Percentiles rank a stretch among this genome's conserved stretches.
Evolutionary conservation across 352 stramenopile species (phyloP).

Genomic region (Pythium dissotocum): DNA sequence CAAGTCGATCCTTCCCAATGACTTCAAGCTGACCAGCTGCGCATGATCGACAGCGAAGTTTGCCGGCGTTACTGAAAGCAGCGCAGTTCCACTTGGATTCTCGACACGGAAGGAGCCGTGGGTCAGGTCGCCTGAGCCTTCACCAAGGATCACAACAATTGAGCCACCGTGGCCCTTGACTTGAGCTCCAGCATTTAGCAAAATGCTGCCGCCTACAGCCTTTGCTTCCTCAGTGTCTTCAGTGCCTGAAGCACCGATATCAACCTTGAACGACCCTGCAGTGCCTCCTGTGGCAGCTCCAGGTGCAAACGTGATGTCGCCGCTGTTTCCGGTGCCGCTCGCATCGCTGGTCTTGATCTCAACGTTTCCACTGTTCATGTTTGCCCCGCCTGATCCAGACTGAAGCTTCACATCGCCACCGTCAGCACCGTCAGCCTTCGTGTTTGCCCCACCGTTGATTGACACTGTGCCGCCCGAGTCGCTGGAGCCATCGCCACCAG

Average conservation of each 20-base stretch:
- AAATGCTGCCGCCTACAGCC: conserved; percentile 28
- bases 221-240: not conserved
- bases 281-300: conserved; percentile 29
- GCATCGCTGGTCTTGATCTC: conserved; percentile 31
- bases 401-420: conserved; percentile 27
- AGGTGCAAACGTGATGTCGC: conserved; percentile 39
- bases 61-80: conserved; percentile 39
- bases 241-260: conserved; percentile 36
- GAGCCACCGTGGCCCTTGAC: conserved; percentile 36
- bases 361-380: conserved; percentile 36
- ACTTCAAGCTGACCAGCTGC: conserved; percentile 33
- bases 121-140: conserved; percentile 23
- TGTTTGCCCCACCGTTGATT: conserved; percentile 30
- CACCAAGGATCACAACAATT: conserved; percentile 43
- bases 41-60: conserved; percentile 40
- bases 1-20: conserved; percentile 35
- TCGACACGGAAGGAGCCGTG: conserved; percentile 48
- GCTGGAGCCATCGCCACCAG: conserved; percentile 21
- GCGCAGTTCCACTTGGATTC: conserved; percentile 27
- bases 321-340: conserved; percentile 37
- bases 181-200: conserved; percentile 41
- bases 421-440: conserved; percentile 10
- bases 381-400: conserved; percentile 26
- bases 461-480: conserved; percentile 26
- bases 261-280: conserved; percentile 42